Conservation (phyloP, 2,329 filamentous ascomycete genomes). For the Calcarisporium arbuscula region DNA sequence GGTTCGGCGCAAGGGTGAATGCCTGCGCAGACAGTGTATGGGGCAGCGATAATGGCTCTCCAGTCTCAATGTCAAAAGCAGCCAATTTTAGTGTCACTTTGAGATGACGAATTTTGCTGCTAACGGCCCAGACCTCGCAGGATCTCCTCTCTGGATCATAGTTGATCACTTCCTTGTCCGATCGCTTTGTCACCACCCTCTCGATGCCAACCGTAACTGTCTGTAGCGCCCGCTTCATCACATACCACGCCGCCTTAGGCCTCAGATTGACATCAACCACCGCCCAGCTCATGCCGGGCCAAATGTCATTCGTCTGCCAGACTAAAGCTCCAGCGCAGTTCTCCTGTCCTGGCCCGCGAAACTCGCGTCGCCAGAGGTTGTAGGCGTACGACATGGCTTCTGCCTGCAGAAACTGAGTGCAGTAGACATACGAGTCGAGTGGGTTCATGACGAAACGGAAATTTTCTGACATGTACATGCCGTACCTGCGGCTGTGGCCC, state of each 20-base stretch:
- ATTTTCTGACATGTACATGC: slow-evolving; percentile 7
- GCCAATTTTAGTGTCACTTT: slow-evolving; percentile 2
- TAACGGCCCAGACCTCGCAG: slow-evolving; percentile 3
- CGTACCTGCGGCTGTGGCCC: slow-evolving; percentile 2
- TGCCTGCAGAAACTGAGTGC: slow-evolving; percentile 5
- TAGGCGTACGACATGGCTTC: slow-evolving; percentile 4
- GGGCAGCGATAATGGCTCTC: too few species aligned
- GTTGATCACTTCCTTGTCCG: too few species aligned
- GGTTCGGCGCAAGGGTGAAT: slow-evolving; percentile 3
- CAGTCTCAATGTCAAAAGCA: background rate
- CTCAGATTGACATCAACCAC: slow-evolving; percentile 4
- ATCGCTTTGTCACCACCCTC: background rate
- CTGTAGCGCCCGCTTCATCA: slow-evolving; percentile 1
- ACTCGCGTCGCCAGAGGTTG: slow-evolving; percentile 2
- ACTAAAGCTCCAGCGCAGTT: slow-evolving; percentile 5
- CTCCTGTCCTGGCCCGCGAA: slow-evolving; percentile 3
- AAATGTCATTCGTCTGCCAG: slow-evolving; percentile 4
- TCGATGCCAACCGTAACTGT: slow-evolving; percentile 3
- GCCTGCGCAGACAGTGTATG: too few species aligned
- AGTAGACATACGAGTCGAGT: slow-evolving; percentile 4
- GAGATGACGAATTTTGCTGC: slow-evolving; percentile 1
- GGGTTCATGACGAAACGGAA: slow-evolving; percentile 1
- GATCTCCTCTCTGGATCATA: too few species aligned
- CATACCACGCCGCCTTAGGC: slow-evolving; percentile 5
- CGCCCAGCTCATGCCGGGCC: slow-evolving; percentile 4